Conservation (phyloP, 2,329 filamentous ascomycete species). For the Phialophora verrucosa region DNA sequence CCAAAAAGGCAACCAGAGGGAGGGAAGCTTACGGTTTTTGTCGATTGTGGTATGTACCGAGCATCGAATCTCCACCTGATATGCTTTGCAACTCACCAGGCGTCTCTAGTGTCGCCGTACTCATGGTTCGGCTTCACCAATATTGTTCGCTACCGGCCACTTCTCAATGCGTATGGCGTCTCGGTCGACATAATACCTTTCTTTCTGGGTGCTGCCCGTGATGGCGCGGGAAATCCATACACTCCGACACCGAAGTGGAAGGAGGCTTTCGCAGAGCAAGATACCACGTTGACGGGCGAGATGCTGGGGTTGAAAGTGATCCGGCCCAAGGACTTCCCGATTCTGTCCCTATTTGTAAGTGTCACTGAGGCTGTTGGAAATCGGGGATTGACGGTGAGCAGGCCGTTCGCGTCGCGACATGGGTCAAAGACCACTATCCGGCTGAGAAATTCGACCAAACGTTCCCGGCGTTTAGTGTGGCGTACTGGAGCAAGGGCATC, state of each 20-base stretch:
- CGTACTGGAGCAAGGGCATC: conserved; percentile 35
- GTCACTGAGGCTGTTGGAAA: neutral
- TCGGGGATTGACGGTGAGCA: neutral
- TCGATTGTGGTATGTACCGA: conserved; percentile 30
- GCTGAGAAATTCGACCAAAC: conserved; percentile 32
- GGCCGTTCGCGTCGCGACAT: conserved; percentile 35
- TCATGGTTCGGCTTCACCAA: conserved; percentile 34
- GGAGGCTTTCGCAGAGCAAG: conserved; percentile 29
- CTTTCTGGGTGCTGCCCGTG: conserved; percentile 30
- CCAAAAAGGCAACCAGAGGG: conserved; percentile 19
- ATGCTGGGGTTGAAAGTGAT: conserved; percentile 27
- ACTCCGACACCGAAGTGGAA: conserved; percentile 25
- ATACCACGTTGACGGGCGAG: conserved; percentile 28
- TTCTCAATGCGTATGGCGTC: conserved; percentile 28
- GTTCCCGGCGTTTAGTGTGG: conserved; percentile 32
- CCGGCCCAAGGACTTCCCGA: conserved; percentile 29
- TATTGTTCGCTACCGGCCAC: conserved; percentile 25
- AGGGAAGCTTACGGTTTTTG: conserved; percentile 30
- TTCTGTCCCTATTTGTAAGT: conserved; percentile 34
- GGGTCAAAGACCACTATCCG: conserved; percentile 34
- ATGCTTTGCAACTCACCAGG: conserved; percentile 8
- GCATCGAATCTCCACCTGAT: neutral
- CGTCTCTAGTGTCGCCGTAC: conserved; percentile 27
- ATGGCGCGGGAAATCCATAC: conserved; percentile 27
- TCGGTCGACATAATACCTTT: conserved; percentile 33